Evolutionary conservation across 768 basidiomycete species (phyloP), one percentile per base, ranked within the genome.

Genomic region (Mycena filopes): DNA sequence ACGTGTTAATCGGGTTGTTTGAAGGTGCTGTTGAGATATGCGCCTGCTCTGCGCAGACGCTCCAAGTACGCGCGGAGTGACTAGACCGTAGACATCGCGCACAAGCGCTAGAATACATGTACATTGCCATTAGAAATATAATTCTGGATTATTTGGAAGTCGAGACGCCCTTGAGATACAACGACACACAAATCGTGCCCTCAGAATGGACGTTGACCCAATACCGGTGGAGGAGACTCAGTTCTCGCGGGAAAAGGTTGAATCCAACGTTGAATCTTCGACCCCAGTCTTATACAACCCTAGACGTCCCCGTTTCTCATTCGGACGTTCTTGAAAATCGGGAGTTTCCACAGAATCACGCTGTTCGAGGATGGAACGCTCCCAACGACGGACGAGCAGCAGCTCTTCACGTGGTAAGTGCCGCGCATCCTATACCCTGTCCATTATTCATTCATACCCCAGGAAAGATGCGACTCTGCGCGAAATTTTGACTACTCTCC

Each of bases 391-490:
- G 93, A 95, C 66, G 93, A 95, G 72, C 89, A 92, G 49, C 92
- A 94, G 72, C 77, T 95, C 36, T 94, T 90, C 70, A 90, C 91
- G 9, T 95, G 93, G 93, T 91, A 71, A 82, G 65, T 18, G 10
- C 48, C 20, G 31, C 20, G 6, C 28, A 25, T 8, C n/a, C n/a
- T 26, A 36, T 9, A 3, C 28, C 16, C 25, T 56, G 53, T 31
- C 16, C 12, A 0, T 9, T 54, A 46, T 16, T 23, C n/a, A 20
- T 28, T 60, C 29, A 55, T 36, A 18, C 20, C 7, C 43, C 20
- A 94, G 93, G 93, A 92, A 87, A 80, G 92, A 95, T 71, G 89
- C 92, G 15, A 93, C 93, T 0, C 81, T 95, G 33, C 86, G 88
- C 43, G 93, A 95, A 79, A 84, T 94, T 45, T 76, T 95, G 60